Conservation (phyloP, 192 early-diverging fungal species). For the Umbelopsis ramanniana region DNA sequence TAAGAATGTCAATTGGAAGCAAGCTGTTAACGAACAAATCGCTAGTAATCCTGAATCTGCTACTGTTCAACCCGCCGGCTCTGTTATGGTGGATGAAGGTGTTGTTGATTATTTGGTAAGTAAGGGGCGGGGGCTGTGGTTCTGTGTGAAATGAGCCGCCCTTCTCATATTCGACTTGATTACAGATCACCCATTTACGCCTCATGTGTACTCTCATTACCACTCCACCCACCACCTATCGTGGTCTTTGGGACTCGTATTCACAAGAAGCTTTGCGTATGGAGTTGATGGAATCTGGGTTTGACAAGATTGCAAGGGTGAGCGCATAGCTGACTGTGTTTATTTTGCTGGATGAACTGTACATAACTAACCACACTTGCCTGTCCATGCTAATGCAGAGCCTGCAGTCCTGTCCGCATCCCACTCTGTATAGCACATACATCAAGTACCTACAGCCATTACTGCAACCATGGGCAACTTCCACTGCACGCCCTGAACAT, state of each 20-base stretch:
- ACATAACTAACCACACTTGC: too few relatives aligned
- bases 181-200: slow-evolving; percentile 41
- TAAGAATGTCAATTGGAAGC: neutral
- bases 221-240: slow-evolving; percentile 38
- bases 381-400: too few relatives aligned
- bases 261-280: slow-evolving; percentile 39
- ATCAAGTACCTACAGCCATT: slow-evolving; percentile 33
- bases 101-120: slow-evolving; percentile 42
- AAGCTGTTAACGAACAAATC: slow-evolving; percentile 6
- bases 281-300: slow-evolving; percentile 44
- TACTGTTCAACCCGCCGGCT: slow-evolving; percentile 7
- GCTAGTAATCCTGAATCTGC: neutral
- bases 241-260: slow-evolving; percentile 25
- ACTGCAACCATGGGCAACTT: slow-evolving; percentile 26
- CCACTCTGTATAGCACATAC: slow-evolving; percentile 27
- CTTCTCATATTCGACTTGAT: neutral
- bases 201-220: slow-evolving; percentile 40
- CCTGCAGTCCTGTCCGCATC: slow-evolving; percentile 35
- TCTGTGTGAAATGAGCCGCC: neutral
- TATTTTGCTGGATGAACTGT: too few relatives aligned
- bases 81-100: slow-evolving; percentile 42
- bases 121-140: too few relatives aligned
- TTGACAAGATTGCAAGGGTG: slow-evolving; percentile 46
- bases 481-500: neutral
- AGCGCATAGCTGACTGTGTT: neutral